phyloP scores from a whole-genome alignment of 768 basidiomycete genomes.

The Leccinum imitatum region DNA sequence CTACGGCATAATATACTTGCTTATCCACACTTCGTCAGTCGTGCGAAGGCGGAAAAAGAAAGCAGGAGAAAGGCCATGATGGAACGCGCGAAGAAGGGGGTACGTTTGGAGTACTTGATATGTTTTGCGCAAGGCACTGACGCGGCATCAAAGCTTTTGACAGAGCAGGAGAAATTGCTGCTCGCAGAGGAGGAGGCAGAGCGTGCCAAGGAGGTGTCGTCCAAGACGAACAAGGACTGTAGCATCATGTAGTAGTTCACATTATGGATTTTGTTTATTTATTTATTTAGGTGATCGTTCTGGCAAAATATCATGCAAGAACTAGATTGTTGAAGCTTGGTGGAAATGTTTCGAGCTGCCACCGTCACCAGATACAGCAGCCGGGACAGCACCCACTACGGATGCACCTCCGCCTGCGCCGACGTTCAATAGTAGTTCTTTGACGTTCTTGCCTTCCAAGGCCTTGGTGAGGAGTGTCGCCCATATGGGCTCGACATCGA shows the following conservation, averaged over 20 bases:
- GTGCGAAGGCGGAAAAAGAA: constrained; percentile 72
- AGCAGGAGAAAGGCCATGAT: constrained; percentile 70
- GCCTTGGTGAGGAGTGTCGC: too few species aligned
- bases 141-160: constrained; percentile 44
- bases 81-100: constrained; percentile 73
- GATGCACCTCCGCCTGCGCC: too few species aligned
- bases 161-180: constrained; percentile 61
- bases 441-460: too few species aligned
- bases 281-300: constrained; percentile 12
- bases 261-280: not conserved
- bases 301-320: too few species aligned
- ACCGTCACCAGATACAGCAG: too few species aligned
- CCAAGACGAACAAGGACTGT: constrained; percentile 46
- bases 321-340: too few species aligned
- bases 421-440: too few species aligned
- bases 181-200: constrained; percentile 54
- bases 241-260: constrained; percentile 48
- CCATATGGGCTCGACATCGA: too few species aligned
- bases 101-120: constrained; percentile 35
- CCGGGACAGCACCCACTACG: too few species aligned
- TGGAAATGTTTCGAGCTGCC: too few species aligned
- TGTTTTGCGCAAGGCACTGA: constrained; percentile 4
- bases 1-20: constrained; percentile 53
- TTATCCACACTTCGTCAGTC: constrained; percentile 41
- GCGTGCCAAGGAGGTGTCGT: constrained; percentile 31